Percentiles rank a stretch among this genome's conserved stretches.
phyloP scores from a whole-genome alignment of 139 green algal genomes.

The Chloropicon primus region DNA sequence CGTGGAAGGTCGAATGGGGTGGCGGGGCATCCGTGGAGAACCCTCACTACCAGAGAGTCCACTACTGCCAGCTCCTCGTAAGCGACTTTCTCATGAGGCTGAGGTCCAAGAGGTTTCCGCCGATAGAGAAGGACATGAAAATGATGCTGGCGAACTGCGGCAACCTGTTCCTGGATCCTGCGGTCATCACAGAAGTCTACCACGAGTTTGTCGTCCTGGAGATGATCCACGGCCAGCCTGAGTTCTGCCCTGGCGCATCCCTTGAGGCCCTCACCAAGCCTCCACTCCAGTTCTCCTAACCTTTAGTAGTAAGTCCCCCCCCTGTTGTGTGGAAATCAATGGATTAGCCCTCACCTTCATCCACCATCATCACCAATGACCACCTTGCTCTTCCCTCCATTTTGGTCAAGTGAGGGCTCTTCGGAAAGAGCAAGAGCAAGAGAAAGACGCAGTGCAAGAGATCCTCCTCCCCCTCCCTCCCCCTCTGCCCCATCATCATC shows the following conservation, averaged over 20 bases:
- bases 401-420: too few species aligned
- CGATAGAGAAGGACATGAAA: slow-evolving; percentile 57
- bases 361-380: too few species aligned
- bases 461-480: too few species aligned
- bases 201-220: slow-evolving; percentile 51
- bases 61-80: slow-evolving; percentile 69
- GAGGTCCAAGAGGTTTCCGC: slow-evolving; percentile 39
- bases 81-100: slow-evolving; percentile 55
- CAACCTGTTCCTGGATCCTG: slow-evolving; percentile 50
- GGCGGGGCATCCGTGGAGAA: slow-evolving; percentile 68
- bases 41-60: slow-evolving; percentile 66
- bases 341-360: too few species aligned
- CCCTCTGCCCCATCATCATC: too few species aligned
- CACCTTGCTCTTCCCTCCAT: too few species aligned
- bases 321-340: too few species aligned
- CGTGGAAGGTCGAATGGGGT: slow-evolving; percentile 68
- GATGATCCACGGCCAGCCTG: slow-evolving; percentile 21
- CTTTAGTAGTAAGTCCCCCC: too few species aligned
- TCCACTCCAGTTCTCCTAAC: slow-evolving; percentile 9
- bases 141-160: slow-evolving; percentile 64
- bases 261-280: slow-evolving; percentile 35
- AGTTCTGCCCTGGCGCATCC: slow-evolving; percentile 33
- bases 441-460: too few species aligned
- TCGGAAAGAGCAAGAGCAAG: too few species aligned
- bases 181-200: slow-evolving; percentile 23